Percentiles rank a stretch among this genome's conserved stretches.
Conservation (phyloP, 2,329 filamentous ascomycete species). For the Pseudogymnoascus sp. region DNA sequence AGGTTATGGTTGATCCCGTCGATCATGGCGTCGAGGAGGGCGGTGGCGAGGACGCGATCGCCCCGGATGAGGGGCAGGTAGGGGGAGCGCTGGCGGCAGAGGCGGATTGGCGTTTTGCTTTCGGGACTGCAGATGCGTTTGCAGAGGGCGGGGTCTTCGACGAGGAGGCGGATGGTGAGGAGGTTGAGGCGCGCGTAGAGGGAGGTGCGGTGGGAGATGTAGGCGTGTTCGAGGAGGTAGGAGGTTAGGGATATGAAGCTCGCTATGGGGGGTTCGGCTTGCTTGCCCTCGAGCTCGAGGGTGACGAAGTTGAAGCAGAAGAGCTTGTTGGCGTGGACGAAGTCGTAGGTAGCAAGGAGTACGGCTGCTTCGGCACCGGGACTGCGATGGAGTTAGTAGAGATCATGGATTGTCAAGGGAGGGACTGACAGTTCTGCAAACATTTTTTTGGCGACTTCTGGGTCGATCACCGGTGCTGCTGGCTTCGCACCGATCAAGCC, state of each 20-base stretch:
- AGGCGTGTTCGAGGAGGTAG: constrained; percentile 88
- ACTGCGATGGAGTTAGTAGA: constrained; percentile 37
- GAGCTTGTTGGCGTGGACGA: constrained; percentile 86
- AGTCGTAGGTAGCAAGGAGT: constrained; percentile 83
- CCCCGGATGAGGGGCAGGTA: constrained; percentile 67
- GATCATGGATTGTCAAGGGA: constrained; percentile 9
- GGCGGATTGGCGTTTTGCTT: constrained; percentile 61
- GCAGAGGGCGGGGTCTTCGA: constrained; percentile 75
- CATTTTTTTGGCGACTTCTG: constrained; percentile 72
- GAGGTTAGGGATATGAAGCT: constrained; percentile 82
- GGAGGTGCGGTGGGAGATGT: constrained; percentile 68
- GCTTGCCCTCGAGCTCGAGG: constrained; percentile 49
- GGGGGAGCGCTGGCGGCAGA: constrained; percentile 84
- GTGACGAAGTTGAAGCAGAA: constrained; percentile 82
- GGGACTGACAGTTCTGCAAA: constrained; percentile 66
- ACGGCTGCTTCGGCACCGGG: constrained; percentile 73
- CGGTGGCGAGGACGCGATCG: constrained; percentile 65
- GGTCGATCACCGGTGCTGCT: constrained; percentile 54
- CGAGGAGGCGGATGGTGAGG: constrained; percentile 73
- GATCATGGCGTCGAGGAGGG: constrained; percentile 76
- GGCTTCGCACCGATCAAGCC: constrained; percentile 62
- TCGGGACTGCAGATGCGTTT: constrained; percentile 80
- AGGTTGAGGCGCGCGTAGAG: constrained; percentile 80
- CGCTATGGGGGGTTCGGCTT: constrained; percentile 64
- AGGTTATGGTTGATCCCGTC: constrained; percentile 94